A percentile compares a stretch with the other conserved stretches of the same genome.
Evolutionary conservation across 176 grass and related monocot species (phyloP).

Genomic region (Otatea glauca): DNA sequence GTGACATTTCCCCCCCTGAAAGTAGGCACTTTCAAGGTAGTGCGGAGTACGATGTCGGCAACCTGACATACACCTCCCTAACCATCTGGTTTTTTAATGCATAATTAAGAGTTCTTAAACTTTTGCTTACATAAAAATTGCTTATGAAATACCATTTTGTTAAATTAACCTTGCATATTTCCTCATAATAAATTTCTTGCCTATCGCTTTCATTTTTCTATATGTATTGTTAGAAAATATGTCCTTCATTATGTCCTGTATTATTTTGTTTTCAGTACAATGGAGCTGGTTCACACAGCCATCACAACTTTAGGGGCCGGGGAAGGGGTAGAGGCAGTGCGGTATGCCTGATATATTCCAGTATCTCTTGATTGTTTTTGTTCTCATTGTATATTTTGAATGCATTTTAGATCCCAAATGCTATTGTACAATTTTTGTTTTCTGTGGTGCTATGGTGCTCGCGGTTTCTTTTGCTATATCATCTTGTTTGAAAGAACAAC

Average conservation of each 20-base stretch:
- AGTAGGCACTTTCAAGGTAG: constrained; percentile 10
- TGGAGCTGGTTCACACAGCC: constrained; percentile 57
- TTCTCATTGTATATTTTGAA: not conserved
- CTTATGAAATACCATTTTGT: not conserved
- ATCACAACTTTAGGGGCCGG: constrained; percentile 66
- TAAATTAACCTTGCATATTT: not conserved
- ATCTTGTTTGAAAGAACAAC: not conserved
- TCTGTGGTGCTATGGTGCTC: not conserved
- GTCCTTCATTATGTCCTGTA: not conserved
- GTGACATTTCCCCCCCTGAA: not conserved
- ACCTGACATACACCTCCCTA: not conserved
- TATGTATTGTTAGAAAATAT: not conserved
- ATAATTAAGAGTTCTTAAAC: not conserved
- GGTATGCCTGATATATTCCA: constrained; percentile 49
- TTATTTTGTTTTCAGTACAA: constrained; percentile 58
- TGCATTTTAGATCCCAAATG: not conserved
- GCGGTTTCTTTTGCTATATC: not conserved
- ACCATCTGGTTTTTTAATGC: constrained; percentile 1
- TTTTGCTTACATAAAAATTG: not conserved
- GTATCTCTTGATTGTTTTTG: constrained; percentile 5
- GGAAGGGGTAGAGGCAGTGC: constrained; percentile 77
- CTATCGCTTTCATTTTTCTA: not conserved
- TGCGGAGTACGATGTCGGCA: not conserved
- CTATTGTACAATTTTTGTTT: not conserved
- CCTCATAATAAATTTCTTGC: not conserved